Evolutionary conservation across 371 early-diverging fungal species (phyloP), one percentile per base, ranked within the genome.

Genomic region (Mucor ambiguus): DNA sequence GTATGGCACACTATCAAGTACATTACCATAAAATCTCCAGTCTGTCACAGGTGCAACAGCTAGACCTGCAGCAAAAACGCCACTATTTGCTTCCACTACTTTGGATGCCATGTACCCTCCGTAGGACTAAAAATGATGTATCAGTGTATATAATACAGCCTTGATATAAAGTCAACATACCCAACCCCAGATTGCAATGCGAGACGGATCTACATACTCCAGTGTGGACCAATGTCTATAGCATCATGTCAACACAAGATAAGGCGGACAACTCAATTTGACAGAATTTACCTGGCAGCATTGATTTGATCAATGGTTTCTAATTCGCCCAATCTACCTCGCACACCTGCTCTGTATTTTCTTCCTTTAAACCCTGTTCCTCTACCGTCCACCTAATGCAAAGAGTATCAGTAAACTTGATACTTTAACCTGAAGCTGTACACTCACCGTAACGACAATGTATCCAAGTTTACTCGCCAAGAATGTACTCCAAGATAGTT

Each of bases 121-220:
- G 74, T 90, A 98, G 7, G 93, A 93, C 94, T 86, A 62, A 3
- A 3, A n/a, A 2, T 3, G 14, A 54, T 52, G 22, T 48, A 6
- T 28, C n/a, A n/a, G n/a, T 38, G 18, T 5, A 7, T 20, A 7
- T 33, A 10, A 8, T n/a, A 9, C 24, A n/a, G 16, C 10, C n/a
- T 32, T 20, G 18, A 2, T 1, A 18, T 57, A n/a, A 24, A 32
- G 2, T 32, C 35, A 18, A 35, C 54, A 75, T 80, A 85, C 85
- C 86, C 97, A 97, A 18, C 98, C 98, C 98, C 98, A 98, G 55
- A 99, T 92, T 28, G 92, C 97, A n/a, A 98, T 84, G 24, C 89
- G 79, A 16, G 83, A 75, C 2, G 84, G 70, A 75, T 97, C 94
- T 28, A 96, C 90, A 72, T 90, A 98, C 4, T 89, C 69, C 43